Percentiles rank a stretch among this genome's conserved stretches.
These are phyloP conservation scores for Begonia fuchsioides DNA, from an alignment of 306 rosid species.

Conservation along the genomic window DNA sequence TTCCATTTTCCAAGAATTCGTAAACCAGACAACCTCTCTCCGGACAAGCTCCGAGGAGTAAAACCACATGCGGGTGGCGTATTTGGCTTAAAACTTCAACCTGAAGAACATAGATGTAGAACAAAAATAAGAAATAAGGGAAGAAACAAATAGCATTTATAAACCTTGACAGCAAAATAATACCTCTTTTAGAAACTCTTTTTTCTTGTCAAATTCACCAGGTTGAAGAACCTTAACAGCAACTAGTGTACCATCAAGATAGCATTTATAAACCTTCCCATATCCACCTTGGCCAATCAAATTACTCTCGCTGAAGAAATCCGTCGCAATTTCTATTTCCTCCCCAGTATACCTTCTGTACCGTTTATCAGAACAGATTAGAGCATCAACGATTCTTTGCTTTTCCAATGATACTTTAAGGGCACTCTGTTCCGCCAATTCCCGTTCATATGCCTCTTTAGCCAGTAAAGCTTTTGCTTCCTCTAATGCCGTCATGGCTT, in stretches of 20 bases:
- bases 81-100: slow-evolving; percentile 86
- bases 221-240: slow-evolving; percentile 69
- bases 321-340: slow-evolving; percentile 71
- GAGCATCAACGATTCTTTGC: slow-evolving; percentile 48
- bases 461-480: slow-evolving; percentile 50
- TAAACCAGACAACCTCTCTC: slow-evolving; percentile 75
- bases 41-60: slow-evolving; percentile 94
- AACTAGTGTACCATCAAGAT: slow-evolving; percentile 79
- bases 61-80: slow-evolving; percentile 75
- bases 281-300: slow-evolving; percentile 91
- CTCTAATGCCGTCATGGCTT: slow-evolving; percentile 57
- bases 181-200: slow-evolving; percentile 91
- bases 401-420: slow-evolving; percentile 53
- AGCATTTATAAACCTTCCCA: slow-evolving; percentile 86
- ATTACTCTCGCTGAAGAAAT: slow-evolving; percentile 34
- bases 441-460: slow-evolving; percentile 72
- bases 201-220: slow-evolving; percentile 41
- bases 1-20: slow-evolving; percentile 86
- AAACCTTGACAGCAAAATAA: too few species aligned
- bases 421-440: slow-evolving; percentile 64
- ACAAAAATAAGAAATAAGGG: too few species aligned
- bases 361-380: slow-evolving; percentile 59
- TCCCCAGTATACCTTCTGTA: slow-evolving; percentile 64
- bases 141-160: too few species aligned
- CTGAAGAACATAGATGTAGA: slow-evolving; percentile 25